These are phyloP conservation scores for Pythium sukuiense DNA, from an alignment of 352 stramenopile species.

Conservation along the genomic window DNA sequence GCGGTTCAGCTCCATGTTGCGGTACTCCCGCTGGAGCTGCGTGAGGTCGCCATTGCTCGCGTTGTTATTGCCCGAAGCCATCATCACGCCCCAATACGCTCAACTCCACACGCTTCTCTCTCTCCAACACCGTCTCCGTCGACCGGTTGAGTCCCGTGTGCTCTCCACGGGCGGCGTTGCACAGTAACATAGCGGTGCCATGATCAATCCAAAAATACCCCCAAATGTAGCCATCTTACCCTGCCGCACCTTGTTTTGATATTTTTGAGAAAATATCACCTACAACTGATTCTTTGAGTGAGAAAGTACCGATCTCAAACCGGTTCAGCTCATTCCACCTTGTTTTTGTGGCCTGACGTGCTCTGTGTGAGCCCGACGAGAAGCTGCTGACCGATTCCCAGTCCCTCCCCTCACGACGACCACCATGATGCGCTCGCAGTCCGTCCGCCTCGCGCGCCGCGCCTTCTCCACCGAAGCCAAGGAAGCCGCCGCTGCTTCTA, in stretches of 20 bases:
- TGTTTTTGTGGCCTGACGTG: conserved; percentile 31
- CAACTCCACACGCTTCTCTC: not conserved
- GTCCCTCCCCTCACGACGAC: not conserved
- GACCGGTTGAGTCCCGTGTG: not conserved
- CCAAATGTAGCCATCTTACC: not conserved
- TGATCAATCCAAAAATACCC: not conserved
- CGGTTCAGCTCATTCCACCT: conserved; percentile 11
- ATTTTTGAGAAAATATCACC: not conserved
- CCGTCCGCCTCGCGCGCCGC: conserved; percentile 31
- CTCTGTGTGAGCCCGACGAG: conserved; percentile 17
- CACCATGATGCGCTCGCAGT: conserved; percentile 31
- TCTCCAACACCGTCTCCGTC: not conserved
- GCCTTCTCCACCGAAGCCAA: conserved; percentile 63
- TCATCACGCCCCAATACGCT: not conserved
- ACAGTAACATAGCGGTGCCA: not conserved
- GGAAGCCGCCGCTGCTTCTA: conserved; percentile 35
- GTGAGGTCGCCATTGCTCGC: conserved; percentile 66
- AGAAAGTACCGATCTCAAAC: conserved; percentile 21
- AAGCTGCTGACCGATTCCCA: not conserved
- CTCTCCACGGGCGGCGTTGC: too few relatives aligned
- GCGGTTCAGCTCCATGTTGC: conserved; percentile 97
- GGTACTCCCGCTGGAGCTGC: conserved; percentile 94
- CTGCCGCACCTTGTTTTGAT: not conserved
- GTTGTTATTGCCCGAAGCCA: conserved; percentile 38
- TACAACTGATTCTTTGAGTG: not conserved